phyloP scores from a whole-genome alignment of 345 rosid species.

The Combretum micranthum region DNA sequence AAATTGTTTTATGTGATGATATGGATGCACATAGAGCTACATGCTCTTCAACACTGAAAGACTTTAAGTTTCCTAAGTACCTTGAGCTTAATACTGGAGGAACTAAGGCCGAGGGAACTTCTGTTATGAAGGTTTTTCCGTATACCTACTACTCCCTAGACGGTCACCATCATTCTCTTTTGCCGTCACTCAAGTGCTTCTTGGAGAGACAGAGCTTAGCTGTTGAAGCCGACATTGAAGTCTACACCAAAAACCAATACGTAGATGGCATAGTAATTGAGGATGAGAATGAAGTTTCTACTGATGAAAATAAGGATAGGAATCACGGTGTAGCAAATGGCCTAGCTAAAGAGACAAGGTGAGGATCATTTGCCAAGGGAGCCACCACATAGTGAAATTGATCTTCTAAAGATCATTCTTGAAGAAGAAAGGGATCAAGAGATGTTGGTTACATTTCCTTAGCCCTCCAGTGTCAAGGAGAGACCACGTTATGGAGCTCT shows the following conservation, averaged over 20 bases:
- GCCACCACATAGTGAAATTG: conserved; percentile 31
- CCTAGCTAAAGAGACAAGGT: conserved; percentile 16
- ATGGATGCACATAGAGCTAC: conserved; percentile 53
- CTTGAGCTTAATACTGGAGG: conserved; percentile 64
- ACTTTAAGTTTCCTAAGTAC: conserved; percentile 64
- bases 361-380: conserved; percentile 29
- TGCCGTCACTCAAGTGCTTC: conserved; percentile 71
- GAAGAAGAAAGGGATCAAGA: conserved; percentile 8
- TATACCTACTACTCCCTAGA: conserved; percentile 84
- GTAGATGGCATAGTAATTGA: conserved; percentile 11
- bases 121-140: conserved; percentile 68
- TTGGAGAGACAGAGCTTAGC: conserved; percentile 15
- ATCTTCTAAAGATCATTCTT: conserved; percentile 6
- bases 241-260: conserved; percentile 28
- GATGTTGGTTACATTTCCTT: conserved; percentile 9
- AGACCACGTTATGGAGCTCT: conserved; percentile 1
- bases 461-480: conserved; percentile 12
- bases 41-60: conserved; percentile 88
- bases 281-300: neutral
- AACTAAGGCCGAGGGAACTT: conserved; percentile 66
- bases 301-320: conserved; percentile 2
- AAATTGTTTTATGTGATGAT: conserved; percentile 39
- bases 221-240: conserved; percentile 23
- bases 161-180: conserved; percentile 65
- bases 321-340: conserved; percentile 7